Evolutionary conservation across 164 flowering plant species (phyloP).

Genomic region (Cinnamomum chago): DNA sequence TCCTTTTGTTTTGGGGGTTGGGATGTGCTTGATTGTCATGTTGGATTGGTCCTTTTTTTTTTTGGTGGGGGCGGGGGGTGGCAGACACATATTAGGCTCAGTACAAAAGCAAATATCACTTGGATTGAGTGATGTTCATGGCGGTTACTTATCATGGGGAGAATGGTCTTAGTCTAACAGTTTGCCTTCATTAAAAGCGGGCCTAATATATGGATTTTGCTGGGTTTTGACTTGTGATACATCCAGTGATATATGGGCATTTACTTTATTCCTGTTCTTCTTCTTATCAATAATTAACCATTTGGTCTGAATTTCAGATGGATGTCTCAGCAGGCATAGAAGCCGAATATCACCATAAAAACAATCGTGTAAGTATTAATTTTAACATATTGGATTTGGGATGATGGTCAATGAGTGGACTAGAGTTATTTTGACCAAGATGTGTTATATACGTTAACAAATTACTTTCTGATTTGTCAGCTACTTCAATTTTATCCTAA

Average conservation of each 20-base stretch:
- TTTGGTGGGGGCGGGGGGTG: too few species aligned
- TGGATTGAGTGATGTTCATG: too few species aligned
- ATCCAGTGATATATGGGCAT: neutral
- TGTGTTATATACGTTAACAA: neutral
- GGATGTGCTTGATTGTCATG: too few species aligned
- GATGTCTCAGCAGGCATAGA: constrained; percentile 89
- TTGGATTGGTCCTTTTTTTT: too few species aligned
- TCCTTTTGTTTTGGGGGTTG: too few species aligned
- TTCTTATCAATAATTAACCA: neutral
- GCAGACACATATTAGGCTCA: too few species aligned
- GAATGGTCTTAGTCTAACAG: too few species aligned
- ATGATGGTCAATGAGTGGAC: neutral
- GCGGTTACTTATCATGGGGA: too few species aligned
- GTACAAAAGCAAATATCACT: too few species aligned
- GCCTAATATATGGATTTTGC: neutral
- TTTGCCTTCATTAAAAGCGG: too few species aligned
- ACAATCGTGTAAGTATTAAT: constrained; percentile 50
- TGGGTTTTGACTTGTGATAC: neutral
- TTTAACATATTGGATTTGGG: neutral
- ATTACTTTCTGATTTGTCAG: neutral
- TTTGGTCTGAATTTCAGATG: constrained; percentile 50
- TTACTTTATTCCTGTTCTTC: neutral
- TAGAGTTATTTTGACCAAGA: neutral
- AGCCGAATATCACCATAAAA: constrained; percentile 96
- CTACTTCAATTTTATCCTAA: neutral